phyloP scores from a whole-genome alignment of 331 rosid genomes.

The Stylosanthes scabra region DNA sequence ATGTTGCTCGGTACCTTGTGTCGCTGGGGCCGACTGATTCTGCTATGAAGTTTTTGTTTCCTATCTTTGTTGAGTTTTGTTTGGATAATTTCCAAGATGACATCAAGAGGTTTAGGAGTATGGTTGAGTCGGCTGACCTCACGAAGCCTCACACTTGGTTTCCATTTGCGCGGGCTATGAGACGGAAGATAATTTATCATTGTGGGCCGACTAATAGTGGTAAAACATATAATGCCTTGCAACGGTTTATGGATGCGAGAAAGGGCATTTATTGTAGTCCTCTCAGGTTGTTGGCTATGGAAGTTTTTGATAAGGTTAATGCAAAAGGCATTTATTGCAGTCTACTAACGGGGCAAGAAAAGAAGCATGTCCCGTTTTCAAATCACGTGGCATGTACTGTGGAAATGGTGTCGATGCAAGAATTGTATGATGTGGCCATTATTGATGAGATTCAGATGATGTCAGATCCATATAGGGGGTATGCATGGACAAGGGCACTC shows the following conservation, averaged over 20 bases:
- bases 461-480: slow-evolving; percentile 79
- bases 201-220: slow-evolving; percentile 98
- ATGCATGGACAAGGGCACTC: slow-evolving; percentile 90
- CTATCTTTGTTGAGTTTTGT: slow-evolving; percentile 87
- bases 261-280: slow-evolving; percentile 88
- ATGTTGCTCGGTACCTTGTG: slow-evolving; percentile 59
- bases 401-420: slow-evolving; percentile 87
- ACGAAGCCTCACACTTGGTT: slow-evolving; percentile 92
- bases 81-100: slow-evolving; percentile 75
- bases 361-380: slow-evolving; percentile 80
- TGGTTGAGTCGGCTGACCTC: slow-evolving; percentile 79
- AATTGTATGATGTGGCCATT: slow-evolving; percentile 84
- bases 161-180: slow-evolving; percentile 94
- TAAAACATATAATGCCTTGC: slow-evolving; percentile 91
- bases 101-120: slow-evolving; percentile 68
- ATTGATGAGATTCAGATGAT: slow-evolving; percentile 95
- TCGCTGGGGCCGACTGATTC: slow-evolving; percentile 70
- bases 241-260: slow-evolving; percentile 84
- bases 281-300: slow-evolving; percentile 89
- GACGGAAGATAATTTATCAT: slow-evolving; percentile 83
- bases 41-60: slow-evolving; percentile 82
- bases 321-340: slow-evolving; percentile 84
- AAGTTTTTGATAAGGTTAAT: slow-evolving; percentile 95
- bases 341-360: slow-evolving; percentile 83
- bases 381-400: slow-evolving; percentile 86